Conservation (phyloP, 495 filamentous ascomycete species). For the Cladorrhinum samala region DNA sequence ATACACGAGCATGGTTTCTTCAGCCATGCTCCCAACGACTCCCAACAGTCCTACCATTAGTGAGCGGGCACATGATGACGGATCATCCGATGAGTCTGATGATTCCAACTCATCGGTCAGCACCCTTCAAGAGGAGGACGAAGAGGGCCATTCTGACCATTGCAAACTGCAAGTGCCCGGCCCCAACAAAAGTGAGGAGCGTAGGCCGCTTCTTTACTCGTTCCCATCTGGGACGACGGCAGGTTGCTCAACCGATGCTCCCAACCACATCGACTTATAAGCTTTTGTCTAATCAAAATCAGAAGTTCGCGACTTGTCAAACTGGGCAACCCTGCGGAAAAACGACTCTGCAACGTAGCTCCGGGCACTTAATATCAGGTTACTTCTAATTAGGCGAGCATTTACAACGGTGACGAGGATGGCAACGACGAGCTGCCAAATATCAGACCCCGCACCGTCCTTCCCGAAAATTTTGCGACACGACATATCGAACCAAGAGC, state of each 20-base stretch:
- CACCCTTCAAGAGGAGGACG: conserved; percentile 23
- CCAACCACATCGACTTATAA: neutral
- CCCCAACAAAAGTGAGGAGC: neutral
- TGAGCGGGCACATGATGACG: conserved; percentile 11
- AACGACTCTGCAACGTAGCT: no score
- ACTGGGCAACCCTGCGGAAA: neutral
- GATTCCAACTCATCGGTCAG: conserved; percentile 22
- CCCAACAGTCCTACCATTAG: conserved; percentile 13
- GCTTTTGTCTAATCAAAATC: neutral
- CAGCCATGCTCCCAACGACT: conserved; percentile 22
- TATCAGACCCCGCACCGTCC: no score
- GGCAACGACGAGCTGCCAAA: no score
- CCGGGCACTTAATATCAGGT: no score
- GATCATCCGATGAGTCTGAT: conserved; percentile 15
- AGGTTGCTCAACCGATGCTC: conserved; percentile 10
- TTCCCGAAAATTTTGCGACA: neutral
- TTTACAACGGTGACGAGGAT: neutral
- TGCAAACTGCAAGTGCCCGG: neutral
- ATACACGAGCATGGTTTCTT: conserved; percentile 30
- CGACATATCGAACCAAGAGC: neutral
- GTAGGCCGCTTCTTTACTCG: conserved; percentile 11
- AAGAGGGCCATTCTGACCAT: conserved; percentile 1
- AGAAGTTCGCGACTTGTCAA: neutral
- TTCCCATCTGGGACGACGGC: conserved; percentile 8
- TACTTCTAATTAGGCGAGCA: no score